Conservation (phyloP, 495 filamentous ascomycete genomes). For the Xylaria intraflava region DNA sequence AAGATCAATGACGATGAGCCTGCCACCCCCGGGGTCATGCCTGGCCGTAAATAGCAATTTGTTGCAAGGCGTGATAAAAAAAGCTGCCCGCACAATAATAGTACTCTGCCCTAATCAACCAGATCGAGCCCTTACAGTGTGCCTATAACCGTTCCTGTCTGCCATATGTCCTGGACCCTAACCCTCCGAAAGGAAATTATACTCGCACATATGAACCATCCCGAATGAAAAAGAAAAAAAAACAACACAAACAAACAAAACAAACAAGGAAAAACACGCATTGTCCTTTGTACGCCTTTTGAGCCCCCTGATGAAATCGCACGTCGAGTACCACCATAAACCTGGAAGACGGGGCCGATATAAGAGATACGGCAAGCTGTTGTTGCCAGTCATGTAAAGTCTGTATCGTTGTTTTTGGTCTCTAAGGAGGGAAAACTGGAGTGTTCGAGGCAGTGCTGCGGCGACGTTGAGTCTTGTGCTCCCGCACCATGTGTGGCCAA, state of each 20-base stretch:
- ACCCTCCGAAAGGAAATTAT: slow-evolving; percentile 6
- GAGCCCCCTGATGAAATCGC: slow-evolving; percentile 1
- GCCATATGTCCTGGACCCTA: slow-evolving; percentile 5
- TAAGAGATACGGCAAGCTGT: not conserved
- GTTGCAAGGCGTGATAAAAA: not conserved
- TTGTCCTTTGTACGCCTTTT: slow-evolving; percentile 11
- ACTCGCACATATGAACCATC: slow-evolving; percentile 5
- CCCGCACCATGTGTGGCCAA: not conserved
- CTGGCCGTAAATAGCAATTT: not conserved
- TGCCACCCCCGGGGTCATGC: too few species aligned
- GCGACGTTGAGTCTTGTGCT: not conserved
- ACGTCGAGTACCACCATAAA: not conserved
- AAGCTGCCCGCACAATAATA: not conserved
- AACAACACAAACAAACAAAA: too few species aligned
- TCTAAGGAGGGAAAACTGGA: not conserved
- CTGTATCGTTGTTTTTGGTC: not conserved
- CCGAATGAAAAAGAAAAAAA: too few species aligned
- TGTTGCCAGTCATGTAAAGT: not conserved
- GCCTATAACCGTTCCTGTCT: slow-evolving; percentile 10
- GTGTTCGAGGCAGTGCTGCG: not conserved
- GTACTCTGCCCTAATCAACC: slow-evolving; percentile 6
- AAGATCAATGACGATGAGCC: not conserved
- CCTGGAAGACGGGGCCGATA: not conserved
- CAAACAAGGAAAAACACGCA: slow-evolving; percentile 3
- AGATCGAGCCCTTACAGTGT: slow-evolving; percentile 1